Conservation (phyloP, 1,284 basidiomycete genomes). For the Ganoderma multipileum region DNA sequence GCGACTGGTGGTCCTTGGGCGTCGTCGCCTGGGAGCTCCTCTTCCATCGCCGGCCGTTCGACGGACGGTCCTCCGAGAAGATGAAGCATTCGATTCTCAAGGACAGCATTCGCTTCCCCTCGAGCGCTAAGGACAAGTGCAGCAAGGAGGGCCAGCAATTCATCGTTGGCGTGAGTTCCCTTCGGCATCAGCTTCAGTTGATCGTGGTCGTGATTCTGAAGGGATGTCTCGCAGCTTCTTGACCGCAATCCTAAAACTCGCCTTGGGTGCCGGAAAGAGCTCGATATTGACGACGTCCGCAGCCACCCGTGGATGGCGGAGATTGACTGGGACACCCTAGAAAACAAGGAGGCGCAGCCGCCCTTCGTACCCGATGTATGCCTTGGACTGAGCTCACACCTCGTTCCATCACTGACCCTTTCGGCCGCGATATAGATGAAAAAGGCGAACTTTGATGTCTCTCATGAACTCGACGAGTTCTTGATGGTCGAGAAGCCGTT, state of each 20-base stretch:
- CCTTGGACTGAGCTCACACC: conserved; percentile 29
- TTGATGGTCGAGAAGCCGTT: conserved; percentile 96
- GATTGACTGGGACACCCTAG: conserved; percentile 84
- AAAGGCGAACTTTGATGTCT: conserved; percentile 96
- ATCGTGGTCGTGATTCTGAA: conserved; percentile 30
- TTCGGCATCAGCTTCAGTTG: conserved; percentile 9
- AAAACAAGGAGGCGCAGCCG: conserved; percentile 78
- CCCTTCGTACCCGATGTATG: conserved; percentile 93
- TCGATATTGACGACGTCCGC: conserved; percentile 79
- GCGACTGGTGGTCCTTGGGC: conserved; percentile 97
- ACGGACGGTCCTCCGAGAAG: conserved; percentile 85
- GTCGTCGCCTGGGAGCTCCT: conserved; percentile 90
- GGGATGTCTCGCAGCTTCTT: conserved; percentile 64
- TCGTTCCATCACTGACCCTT: conserved; percentile 17
- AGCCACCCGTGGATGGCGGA: conserved; percentile 86
- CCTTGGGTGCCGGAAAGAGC: conserved; percentile 79
- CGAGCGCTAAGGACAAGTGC: conserved; percentile 50
- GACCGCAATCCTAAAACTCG: conserved; percentile 84
- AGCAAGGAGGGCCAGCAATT: conserved; percentile 47
- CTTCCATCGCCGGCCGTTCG: conserved; percentile 89
- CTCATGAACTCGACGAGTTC: conserved; percentile 96
- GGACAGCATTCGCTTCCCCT: conserved; percentile 70
- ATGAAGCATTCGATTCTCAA: conserved; percentile 85
- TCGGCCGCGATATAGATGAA: conserved; percentile 68
- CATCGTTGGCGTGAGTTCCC: conserved; percentile 54